phyloP scores from a whole-genome alignment of 2,329 filamentous ascomycete genomes.

The Rutstroemia sp. region DNA sequence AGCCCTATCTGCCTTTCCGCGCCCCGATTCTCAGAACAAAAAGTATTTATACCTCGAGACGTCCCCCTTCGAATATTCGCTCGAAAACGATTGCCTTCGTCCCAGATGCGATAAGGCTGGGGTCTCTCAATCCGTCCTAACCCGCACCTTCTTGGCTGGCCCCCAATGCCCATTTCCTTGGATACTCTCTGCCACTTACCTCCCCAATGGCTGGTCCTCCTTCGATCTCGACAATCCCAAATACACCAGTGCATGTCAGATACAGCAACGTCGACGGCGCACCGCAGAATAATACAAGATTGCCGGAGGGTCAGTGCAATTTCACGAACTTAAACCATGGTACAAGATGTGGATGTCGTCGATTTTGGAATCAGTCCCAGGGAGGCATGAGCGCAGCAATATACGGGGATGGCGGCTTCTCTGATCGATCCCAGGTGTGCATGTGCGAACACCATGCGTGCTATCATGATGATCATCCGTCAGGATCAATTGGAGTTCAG shows the following conservation, averaged over 20 bases:
- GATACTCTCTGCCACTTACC: constrained; percentile 7
- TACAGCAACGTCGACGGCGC: constrained; percentile 15
- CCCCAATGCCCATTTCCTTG: constrained; percentile 19
- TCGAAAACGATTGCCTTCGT: neutral
- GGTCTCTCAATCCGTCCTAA: neutral
- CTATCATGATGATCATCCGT: constrained; percentile 36
- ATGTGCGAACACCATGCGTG: constrained; percentile 51
- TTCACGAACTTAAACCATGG: constrained; percentile 40
- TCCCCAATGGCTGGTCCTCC: constrained; percentile 26
- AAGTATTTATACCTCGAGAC: neutral
- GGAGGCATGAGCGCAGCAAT: neutral
- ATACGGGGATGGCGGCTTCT: constrained; percentile 4
- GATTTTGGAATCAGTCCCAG: constrained; percentile 41
- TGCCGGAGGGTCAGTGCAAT: constrained; percentile 45
- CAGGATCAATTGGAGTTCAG: neutral
- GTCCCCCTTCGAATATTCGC: neutral
- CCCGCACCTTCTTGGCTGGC: neutral
- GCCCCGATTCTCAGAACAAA: neutral
- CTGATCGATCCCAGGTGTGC: constrained; percentile 30
- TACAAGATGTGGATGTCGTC: constrained; percentile 42
- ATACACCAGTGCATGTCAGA: constrained; percentile 26
- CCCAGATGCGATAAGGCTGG: neutral
- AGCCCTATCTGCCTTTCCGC: neutral
- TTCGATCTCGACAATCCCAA: constrained; percentile 15
- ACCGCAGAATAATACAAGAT: constrained; percentile 12